Percentiles rank a stretch among this genome's conserved stretches.
Evolutionary conservation across 1,139 yeast species (phyloP).

Genomic region (Pichia sorboxylosa): DNA sequence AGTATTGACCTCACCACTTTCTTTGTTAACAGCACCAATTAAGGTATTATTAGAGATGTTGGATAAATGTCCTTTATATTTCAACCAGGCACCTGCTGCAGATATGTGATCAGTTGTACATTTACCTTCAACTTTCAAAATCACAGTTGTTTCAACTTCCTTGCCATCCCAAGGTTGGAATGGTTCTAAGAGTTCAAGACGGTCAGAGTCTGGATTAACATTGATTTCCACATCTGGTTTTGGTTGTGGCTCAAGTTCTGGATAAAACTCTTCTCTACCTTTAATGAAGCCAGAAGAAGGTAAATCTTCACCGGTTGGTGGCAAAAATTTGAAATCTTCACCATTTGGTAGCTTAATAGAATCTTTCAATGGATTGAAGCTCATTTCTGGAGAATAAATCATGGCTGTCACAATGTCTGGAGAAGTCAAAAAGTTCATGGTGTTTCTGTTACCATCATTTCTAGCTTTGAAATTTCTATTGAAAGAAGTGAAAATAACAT

Average conservation of each 20-base stretch:
- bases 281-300: conserved; percentile 70
- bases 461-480: conserved; percentile 95
- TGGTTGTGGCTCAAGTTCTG: conserved; percentile 68
- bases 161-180: conserved; percentile 77
- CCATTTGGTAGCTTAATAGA: conserved; percentile 57
- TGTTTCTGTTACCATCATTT: conserved; percentile 94
- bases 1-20: conserved; percentile 88
- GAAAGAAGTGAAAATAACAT: conserved; percentile 89
- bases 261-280: conserved; percentile 79
- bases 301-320: conserved; percentile 81
- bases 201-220: conserved; percentile 69
- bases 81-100: conserved; percentile 99
- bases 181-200: conserved; percentile 80
- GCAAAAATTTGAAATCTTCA: conserved; percentile 55
- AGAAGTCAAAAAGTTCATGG: conserved; percentile 92
- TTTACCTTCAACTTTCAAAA: conserved; percentile 90
- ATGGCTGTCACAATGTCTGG: conserved; percentile 96
- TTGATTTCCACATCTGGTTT: conserved; percentile 55
- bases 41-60: conserved; percentile 90
- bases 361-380: conserved; percentile 81
- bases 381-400: conserved; percentile 85
- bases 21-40: conserved; percentile 94
- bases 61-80: conserved; percentile 94
- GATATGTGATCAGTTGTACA: conserved; percentile 98
- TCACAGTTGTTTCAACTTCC: conserved; percentile 64